Evolutionary conservation across 2,329 filamentous ascomycete genomes (phyloP), one percentile per base, ranked within the genome.

Genomic region (Colletotrichum phormii): DNA sequence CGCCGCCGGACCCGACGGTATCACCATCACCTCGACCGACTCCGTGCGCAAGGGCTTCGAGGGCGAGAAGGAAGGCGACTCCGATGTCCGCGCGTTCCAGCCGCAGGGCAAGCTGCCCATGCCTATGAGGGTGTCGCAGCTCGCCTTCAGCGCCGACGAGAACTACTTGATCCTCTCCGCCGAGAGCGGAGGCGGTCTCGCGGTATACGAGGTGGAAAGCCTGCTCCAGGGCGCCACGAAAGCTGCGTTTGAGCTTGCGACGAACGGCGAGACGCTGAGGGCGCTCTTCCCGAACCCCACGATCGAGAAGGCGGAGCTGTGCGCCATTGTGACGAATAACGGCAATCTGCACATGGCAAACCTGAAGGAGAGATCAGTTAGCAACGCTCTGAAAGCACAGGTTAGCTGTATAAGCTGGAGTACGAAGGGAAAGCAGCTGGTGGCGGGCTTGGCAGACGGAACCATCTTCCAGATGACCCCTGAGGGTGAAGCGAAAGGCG

Each of bases 351-450:
- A 95, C 80, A 91, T 99, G 82, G 94, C 94, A 8, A 94, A 98
- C 80, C 82, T 99, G 72, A 92, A 93, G 77, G 89, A 92, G 49
- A 87, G 89, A 61, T 86, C 86, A 24, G 90, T 90, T 75, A 94
- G 94, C 42, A 88, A 84, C 75, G 85, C 78, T 0, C 85, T 97
- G 75, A 94, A 92, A 78, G 86, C 89, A 33, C 92, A 93, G 60
- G 95, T 97, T 33, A 95, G 92, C 79, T 97, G 93, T 78, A 89
- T 94, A 6, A 92, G 94, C 68, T 99, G 97, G 97, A 99, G 97
- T 81, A 93, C 91, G 73, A 94, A 92, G 80, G 97, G 97, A 59
- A 99, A 98, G 81, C 96, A 98, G 80, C 86, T 99, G 55, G 92
- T 97, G 57, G 95, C 94, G 76, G 97, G 97, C 18, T 86, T 97